These are phyloP conservation scores for Emergomyces pasteurianus DNA, from an alignment of 2,329 filamentous ascomycete species.

Conservation along the genomic window DNA sequence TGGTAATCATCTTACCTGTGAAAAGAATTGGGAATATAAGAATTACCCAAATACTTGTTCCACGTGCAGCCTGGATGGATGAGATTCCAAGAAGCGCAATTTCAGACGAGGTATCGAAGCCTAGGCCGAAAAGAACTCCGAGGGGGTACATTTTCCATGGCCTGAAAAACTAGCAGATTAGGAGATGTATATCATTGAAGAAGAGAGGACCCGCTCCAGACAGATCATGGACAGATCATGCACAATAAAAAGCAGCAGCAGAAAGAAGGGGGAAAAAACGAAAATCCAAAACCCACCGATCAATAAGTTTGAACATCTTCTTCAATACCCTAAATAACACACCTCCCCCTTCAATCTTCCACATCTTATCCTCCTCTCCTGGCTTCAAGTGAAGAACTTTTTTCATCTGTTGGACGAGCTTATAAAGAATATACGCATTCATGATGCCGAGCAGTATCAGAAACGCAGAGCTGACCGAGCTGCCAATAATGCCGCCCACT, in stretches of 20 bases:
- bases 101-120: slow-evolving; percentile 92
- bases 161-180: slow-evolving; percentile 12
- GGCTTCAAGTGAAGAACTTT: slow-evolving; percentile 43
- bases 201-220: background rate
- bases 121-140: slow-evolving; percentile 77
- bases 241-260: background rate
- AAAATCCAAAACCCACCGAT: slow-evolving; percentile 27
- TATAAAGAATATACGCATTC: slow-evolving; percentile 76
- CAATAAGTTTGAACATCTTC: slow-evolving; percentile 61
- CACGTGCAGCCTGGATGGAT: slow-evolving; percentile 71
- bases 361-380: slow-evolving; percentile 39
- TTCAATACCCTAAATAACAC: slow-evolving; percentile 61
- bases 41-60: slow-evolving; percentile 88
- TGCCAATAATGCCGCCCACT: slow-evolving; percentile 81
- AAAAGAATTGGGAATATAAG: slow-evolving; percentile 84
- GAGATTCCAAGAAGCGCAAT: slow-evolving; percentile 85
- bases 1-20: slow-evolving; percentile 45
- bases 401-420: slow-evolving; percentile 57
- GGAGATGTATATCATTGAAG: background rate
- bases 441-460: slow-evolving; percentile 70
- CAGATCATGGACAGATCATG: background rate
- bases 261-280: background rate
- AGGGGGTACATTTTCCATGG: slow-evolving; percentile 93
- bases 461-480: slow-evolving; percentile 71
- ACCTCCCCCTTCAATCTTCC: slow-evolving; percentile 65